Percentiles rank a stretch among this genome's conserved stretches.
Evolutionary conservation across 2,329 filamentous ascomycete genomes (phyloP).

Genomic region (Nothomitra cinnamomea): DNA sequence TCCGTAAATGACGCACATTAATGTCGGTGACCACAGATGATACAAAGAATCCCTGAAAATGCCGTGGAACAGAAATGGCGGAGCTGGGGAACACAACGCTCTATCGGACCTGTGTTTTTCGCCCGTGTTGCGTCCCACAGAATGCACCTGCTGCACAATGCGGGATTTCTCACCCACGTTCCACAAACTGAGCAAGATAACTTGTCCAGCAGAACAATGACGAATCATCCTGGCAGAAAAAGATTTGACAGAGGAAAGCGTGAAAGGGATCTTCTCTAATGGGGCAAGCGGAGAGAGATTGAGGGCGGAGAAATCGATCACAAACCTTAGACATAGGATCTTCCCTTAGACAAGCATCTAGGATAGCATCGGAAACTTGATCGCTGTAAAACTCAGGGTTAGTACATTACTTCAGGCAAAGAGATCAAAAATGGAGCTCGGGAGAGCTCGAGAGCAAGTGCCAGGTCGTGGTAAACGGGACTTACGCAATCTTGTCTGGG

Average conservation of each 20-base stretch:
- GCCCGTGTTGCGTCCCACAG: too few species aligned
- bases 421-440: too few species aligned
- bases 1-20: not conserved
- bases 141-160: too few species aligned
- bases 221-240: not conserved
- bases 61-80: not conserved
- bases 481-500: slow-evolving; percentile 82
- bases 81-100: not conserved
- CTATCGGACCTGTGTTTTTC: not conserved
- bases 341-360: slow-evolving; percentile 90
- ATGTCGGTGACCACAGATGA: not conserved
- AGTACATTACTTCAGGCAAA: slow-evolving; percentile 9
- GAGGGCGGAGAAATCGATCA: not conserved
- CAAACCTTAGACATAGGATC: slow-evolving; percentile 84
- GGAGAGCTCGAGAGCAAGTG: slow-evolving; percentile 4
- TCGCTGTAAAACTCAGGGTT: slow-evolving; percentile 36
- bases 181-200: too few species aligned
- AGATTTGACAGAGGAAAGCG: not conserved
- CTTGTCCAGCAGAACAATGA: not conserved
- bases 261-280: not conserved
- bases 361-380: slow-evolving; percentile 94
- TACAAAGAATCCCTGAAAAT: not conserved
- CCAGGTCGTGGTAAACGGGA: slow-evolving; percentile 10
- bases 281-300: not conserved
- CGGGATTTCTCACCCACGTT: too few species aligned